Base-by-base conservation (phyloP, 441 rosid genomes). In the Erodium texanum region DNA sequence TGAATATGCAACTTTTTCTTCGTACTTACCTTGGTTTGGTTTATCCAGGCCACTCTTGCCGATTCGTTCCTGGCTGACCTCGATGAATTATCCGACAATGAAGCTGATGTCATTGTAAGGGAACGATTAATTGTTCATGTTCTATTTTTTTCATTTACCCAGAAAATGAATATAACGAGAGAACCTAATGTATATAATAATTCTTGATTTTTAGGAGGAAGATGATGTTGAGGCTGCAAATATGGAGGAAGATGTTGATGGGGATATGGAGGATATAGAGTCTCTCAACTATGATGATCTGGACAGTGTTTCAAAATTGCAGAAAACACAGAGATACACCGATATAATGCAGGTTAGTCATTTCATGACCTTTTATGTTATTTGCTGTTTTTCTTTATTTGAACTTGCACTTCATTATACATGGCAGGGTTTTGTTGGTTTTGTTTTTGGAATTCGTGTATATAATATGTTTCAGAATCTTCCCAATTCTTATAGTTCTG, bases 61-160 rank as follows among this genome's bases (percentile, higher is more conserved):
- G 98, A 90, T 81, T 90, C 96, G 24, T 90, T 93, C 73, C 88
- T 93, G 8, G 96, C 97, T 0, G 97, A 90, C 77, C 92, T 93
- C 29, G 97, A 88, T 9, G 96, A 93, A 69, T 77, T 91, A 79
- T 93, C 99, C 36, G 97, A 89, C 73, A 91, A 93, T 64, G 99
- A 91, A 75, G 90, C 89, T 19, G 88, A 87, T 73, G 7, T 76
- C 62, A 22, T 71, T 64, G 93, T 89, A 54, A 90, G 90, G 72
- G 43, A 19, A 29, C 22, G 0, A 1, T 71, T 16, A 66, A 74
- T 12, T 7, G 14, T 9, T 36, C 16, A 22, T 43, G 12, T 22
- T 20, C 34, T 19, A 18, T 32, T 19, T 24, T 0, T 18, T 5
- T 16, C 45, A 27, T 43, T 24, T 11, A n/a, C 43, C 6, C 20